phyloP scores from a whole-genome alignment of 306 rosid species.

The Cicer chorassanicum region DNA sequence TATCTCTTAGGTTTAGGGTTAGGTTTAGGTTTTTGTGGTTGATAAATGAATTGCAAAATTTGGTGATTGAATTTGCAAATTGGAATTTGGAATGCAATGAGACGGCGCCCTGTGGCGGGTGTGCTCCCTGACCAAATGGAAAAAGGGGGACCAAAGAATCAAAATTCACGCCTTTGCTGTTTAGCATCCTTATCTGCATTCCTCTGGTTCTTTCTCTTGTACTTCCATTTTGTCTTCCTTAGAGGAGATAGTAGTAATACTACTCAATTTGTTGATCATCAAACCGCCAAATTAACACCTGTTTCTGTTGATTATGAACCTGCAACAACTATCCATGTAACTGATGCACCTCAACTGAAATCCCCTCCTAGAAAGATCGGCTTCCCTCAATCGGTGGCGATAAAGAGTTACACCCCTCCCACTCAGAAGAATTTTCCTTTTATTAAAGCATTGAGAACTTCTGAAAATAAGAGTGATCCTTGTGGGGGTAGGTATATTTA shows the following conservation, averaged over 20 bases:
- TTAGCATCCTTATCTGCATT: constrained; percentile 66
- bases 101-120: constrained; percentile 71
- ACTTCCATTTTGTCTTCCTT: constrained; percentile 81
- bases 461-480: constrained; percentile 88
- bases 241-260: constrained; percentile 26
- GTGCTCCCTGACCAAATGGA: constrained; percentile 74
- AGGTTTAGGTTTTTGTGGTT: background rate
- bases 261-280: constrained; percentile 43
- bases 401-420: background rate
- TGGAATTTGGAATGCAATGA: constrained; percentile 56
- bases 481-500: constrained; percentile 97
- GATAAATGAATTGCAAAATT: constrained; percentile 33
- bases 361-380: constrained; percentile 43
- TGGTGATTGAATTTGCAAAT: constrained; percentile 39
- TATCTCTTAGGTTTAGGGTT: constrained; percentile 16
- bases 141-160: constrained; percentile 70
- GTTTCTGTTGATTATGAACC: constrained; percentile 44
- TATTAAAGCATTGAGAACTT: constrained; percentile 69
- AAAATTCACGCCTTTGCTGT: constrained; percentile 66
- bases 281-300: constrained; percentile 44
- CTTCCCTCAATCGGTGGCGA: constrained; percentile 2
- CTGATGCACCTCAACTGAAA: constrained; percentile 32
- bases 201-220: constrained; percentile 78
- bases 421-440: constrained; percentile 56
- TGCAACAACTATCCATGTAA: constrained; percentile 39